Conservation (phyloP, 2,329 filamentous ascomycete species). For the Aspergillus cejpii region DNA sequence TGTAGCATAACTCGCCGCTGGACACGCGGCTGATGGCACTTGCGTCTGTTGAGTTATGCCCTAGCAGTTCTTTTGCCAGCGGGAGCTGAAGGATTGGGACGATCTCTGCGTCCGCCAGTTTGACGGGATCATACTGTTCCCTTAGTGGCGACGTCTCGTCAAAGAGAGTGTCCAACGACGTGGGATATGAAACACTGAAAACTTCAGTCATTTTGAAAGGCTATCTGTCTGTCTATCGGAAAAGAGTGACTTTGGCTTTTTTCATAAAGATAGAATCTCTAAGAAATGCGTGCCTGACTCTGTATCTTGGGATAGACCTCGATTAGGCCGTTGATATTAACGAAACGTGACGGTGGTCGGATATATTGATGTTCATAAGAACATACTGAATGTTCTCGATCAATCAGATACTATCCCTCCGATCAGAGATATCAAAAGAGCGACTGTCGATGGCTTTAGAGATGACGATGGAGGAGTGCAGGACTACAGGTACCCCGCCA, state of each 20-base stretch:
- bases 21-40: conserved; percentile 27
- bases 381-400: not conserved
- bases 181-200: conserved; percentile 18
- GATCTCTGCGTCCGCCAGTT: conserved; percentile 29
- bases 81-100: conserved; percentile 31
- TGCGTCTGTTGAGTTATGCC: conserved; percentile 27
- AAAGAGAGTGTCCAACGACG: conserved; percentile 32
- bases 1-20: conserved; percentile 32
- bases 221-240: not conserved
- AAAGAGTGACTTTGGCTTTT: not conserved
- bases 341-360: not conserved
- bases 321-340: not conserved
- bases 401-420: not conserved
- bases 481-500: not conserved
- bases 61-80: conserved; percentile 36
- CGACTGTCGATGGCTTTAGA: not conserved
- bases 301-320: not conserved
- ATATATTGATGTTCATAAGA: not conserved
- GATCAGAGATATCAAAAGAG: not conserved
- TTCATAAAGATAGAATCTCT: not conserved
- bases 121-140: conserved; percentile 32
- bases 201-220: conserved; percentile 20
- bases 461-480: not conserved
- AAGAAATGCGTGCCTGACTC: not conserved
- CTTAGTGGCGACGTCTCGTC: conserved; percentile 22